Conservation (phyloP, 768 basidiomycete genomes). For the Megacollybia marginata region DNA sequence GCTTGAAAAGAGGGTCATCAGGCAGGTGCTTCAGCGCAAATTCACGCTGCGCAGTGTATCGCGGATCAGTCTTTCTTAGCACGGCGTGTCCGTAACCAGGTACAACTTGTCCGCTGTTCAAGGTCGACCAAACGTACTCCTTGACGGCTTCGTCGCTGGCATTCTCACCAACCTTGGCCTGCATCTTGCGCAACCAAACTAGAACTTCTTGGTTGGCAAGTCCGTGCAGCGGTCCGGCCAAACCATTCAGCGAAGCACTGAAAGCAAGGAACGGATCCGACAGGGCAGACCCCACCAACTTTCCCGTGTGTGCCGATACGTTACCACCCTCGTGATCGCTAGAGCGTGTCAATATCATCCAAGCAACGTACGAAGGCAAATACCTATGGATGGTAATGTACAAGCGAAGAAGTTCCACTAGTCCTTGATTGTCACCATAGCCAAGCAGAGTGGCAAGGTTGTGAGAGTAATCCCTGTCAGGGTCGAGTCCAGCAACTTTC, state of each 20-base stretch:
- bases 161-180: constrained; percentile 77
- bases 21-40: constrained; percentile 84
- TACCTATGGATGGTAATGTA: constrained; percentile 96
- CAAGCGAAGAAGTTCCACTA: constrained; percentile 90
- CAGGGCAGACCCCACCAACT: constrained; percentile 90
- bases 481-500: constrained; percentile 82
- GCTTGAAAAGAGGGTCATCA: constrained; percentile 86
- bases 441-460: constrained; percentile 90
- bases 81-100: constrained; percentile 90
- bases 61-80: constrained; percentile 85
- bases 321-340: constrained; percentile 99
- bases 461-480: constrained; percentile 77
- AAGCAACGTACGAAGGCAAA: neutral
- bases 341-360: neutral
- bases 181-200: constrained; percentile 92
- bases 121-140: constrained; percentile 91
- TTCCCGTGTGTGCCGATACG: constrained; percentile 92
- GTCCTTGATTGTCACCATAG: constrained; percentile 78
- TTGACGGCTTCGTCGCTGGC: constrained; percentile 83
- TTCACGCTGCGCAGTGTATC: constrained; percentile 85
- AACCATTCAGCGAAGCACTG: constrained; percentile 87
- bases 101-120: constrained; percentile 90
- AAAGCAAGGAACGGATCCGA: constrained; percentile 97
- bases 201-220: constrained; percentile 97
- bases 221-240: constrained; percentile 95